Percentiles rank a stretch among this genome's conserved stretches.
phyloP scores from a whole-genome alignment of 2,329 filamentous ascomycete species.

The Pseudogymnoascus sp. region DNA sequence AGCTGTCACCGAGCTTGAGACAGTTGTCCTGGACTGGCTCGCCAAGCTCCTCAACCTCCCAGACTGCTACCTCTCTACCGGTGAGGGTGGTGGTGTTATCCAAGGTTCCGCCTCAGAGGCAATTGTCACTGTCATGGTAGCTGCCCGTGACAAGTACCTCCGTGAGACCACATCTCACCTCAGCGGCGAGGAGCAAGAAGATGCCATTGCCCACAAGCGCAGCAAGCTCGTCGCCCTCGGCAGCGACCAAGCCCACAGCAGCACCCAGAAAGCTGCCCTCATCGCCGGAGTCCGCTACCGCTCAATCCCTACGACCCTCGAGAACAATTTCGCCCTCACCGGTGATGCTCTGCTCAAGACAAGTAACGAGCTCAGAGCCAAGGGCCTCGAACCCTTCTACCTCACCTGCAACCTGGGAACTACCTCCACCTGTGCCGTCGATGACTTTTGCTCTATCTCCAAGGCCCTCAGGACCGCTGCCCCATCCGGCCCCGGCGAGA shows the following conservation, averaged over 20 bases:
- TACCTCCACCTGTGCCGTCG: slow-evolving; percentile 80
- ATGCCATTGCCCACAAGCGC: slow-evolving; percentile 59
- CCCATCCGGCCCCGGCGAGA: slow-evolving; percentile 38
- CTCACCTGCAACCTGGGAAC: slow-evolving; percentile 78
- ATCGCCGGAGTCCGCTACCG: slow-evolving; percentile 80
- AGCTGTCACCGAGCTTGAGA: slow-evolving; percentile 88
- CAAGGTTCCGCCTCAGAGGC: slow-evolving; percentile 88
- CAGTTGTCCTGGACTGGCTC: slow-evolving; percentile 87
- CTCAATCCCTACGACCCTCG: slow-evolving; percentile 55
- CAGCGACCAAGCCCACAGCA: slow-evolving; percentile 73
- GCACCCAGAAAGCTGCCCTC: slow-evolving; percentile 78
- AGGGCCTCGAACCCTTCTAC: slow-evolving; percentile 78
- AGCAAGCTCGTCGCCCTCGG: slow-evolving; percentile 72
- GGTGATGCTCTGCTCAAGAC: slow-evolving; percentile 53
- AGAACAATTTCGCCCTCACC: slow-evolving; percentile 64
- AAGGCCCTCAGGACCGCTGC: slow-evolving; percentile 30
- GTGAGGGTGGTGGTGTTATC: slow-evolving; percentile 80
- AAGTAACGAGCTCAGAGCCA: slow-evolving; percentile 57
- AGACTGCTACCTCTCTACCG: slow-evolving; percentile 63
- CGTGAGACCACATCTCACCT: slow-evolving; percentile 49
- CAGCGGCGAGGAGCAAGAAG: slow-evolving; percentile 54
- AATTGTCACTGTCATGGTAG: slow-evolving; percentile 77
- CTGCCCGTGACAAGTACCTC: slow-evolving; percentile 74
- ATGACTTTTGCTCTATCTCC: slow-evolving; percentile 55
- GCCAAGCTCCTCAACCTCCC: slow-evolving; percentile 70